Conservation (phyloP, 805 yeast species). For the Lipomyces chichibuensis region DNA sequence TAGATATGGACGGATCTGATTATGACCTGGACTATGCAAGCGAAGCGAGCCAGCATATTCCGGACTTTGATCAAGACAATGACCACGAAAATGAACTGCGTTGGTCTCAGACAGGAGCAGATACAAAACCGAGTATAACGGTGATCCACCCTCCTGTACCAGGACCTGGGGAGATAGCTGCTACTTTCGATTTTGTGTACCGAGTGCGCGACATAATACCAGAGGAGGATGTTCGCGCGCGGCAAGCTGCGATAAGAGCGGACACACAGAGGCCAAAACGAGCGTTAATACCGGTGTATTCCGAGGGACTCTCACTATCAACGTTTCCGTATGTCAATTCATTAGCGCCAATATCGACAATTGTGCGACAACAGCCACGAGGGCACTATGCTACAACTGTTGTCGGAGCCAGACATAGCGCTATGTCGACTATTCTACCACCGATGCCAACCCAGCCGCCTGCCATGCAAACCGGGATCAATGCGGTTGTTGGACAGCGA, state of each 20-base stretch:
- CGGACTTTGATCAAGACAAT: conserved; percentile 21
- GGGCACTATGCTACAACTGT: conserved; percentile 29
- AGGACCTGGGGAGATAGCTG: conserved; percentile 2
- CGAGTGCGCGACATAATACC: conserved; percentile 23
- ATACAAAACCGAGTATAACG: not conserved
- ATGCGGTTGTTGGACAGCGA: conserved; percentile 10
- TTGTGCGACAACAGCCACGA: conserved; percentile 27
- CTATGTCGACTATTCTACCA: conserved; percentile 20
- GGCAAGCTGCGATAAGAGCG: not conserved
- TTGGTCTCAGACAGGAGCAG: conserved; percentile 6
- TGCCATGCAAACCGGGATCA: not conserved
- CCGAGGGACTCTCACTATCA: conserved; percentile 38
- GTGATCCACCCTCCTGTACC: conserved; percentile 22
- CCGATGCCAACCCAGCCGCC: conserved; percentile 21
- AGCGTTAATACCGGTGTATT: conserved; percentile 38
- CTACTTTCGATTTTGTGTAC: conserved; percentile 18
- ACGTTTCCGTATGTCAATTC: conserved; percentile 42
- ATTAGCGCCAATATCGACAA: conserved; percentile 36
- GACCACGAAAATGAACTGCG: not conserved
- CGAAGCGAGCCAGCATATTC: conserved; percentile 4
- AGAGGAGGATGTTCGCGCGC: conserved; percentile 12
- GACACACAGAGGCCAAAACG: conserved; percentile 14
- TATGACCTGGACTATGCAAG: conserved; percentile 9
- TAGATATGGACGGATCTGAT: conserved; percentile 7
- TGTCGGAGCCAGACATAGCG: conserved; percentile 7